phyloP scores from a whole-genome alignment of 768 basidiomycete species.

The Xerocomellus chrysenteron region DNA sequence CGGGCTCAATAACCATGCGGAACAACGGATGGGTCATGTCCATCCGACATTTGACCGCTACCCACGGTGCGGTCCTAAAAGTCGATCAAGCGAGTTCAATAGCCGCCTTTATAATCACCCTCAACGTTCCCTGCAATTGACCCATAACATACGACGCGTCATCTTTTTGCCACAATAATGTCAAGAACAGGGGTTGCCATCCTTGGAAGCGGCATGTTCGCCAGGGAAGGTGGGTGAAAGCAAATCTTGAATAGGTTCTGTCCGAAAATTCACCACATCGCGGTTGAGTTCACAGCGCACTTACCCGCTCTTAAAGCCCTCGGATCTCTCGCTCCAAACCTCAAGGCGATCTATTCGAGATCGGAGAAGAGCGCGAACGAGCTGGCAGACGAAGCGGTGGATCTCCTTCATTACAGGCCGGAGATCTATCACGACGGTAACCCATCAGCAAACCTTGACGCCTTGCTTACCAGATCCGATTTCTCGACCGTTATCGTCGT shows the following conservation, averaged over 20 bases:
- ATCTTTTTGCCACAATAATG: conserved; percentile 29
- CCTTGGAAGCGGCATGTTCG: conserved; percentile 80
- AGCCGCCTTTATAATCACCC: neutral
- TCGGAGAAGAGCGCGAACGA: conserved; percentile 59
- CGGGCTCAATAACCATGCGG: neutral
- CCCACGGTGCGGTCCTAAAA: neutral
- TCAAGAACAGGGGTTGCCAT: conserved; percentile 62
- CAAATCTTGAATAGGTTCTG: conserved; percentile 1
- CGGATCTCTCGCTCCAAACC: conserved; percentile 42
- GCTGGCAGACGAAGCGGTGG: conserved; percentile 48
- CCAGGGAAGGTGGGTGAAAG: conserved; percentile 58
- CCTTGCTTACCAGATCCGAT: conserved; percentile 65
- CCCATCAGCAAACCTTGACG: conserved; percentile 47
- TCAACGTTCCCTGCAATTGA: neutral
- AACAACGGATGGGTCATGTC: neutral
- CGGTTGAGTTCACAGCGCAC: conserved; percentile 52
- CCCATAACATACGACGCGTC: neutral
- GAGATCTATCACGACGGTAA: conserved; percentile 58
- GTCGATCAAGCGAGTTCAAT: neutral
- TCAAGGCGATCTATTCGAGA: conserved; percentile 80
- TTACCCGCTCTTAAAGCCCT: conserved; percentile 69
- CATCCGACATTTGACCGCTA: neutral
- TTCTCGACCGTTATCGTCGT: conserved; percentile 72
- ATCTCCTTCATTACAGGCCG: conserved; percentile 40
- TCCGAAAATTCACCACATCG: conserved; percentile 24